Conservation (phyloP, 2,329 filamentous ascomycete species). For the Aspergillus pseudonomiae region DNA sequence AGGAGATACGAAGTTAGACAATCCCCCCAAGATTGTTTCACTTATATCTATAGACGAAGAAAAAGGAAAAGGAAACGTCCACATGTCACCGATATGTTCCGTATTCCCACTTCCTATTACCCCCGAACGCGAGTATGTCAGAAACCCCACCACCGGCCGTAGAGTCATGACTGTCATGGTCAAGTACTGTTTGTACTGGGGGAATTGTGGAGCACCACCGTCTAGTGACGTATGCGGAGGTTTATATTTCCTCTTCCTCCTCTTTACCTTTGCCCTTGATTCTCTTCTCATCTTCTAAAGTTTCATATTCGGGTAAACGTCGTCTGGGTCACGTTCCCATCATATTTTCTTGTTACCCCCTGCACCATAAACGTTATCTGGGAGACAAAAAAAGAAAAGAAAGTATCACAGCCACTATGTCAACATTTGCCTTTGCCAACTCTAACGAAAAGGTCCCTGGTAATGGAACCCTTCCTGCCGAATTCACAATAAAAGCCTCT, state of each 20-base stretch:
- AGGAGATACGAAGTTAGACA: not conserved
- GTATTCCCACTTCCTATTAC: not conserved
- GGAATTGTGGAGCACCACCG: slow-evolving; percentile 4
- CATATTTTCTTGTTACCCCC: not conserved
- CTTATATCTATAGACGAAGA: not conserved
- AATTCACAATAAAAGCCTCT: slow-evolving; percentile 59
- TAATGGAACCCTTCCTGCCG: slow-evolving; percentile 29
- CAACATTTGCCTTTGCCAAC: slow-evolving; percentile 38
- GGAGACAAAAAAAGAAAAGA: not conserved
- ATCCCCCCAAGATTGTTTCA: not conserved
- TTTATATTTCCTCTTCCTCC: slow-evolving; percentile 2
- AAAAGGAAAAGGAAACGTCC: not conserved
- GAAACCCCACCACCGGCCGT: slow-evolving; percentile 3
- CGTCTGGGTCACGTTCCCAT: not conserved
- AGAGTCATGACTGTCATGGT: slow-evolving; percentile 9
- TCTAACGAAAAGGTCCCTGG: slow-evolving; percentile 35
- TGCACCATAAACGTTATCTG: not conserved
- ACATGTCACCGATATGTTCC: not conserved
- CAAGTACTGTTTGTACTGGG: not conserved
- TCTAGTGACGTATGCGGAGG: slow-evolving; percentile 9
- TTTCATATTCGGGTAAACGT: not conserved
- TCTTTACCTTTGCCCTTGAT: not conserved
- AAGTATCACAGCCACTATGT: slow-evolving; percentile 27
- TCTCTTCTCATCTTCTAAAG: not conserved
- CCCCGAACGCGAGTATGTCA: slow-evolving; percentile 2